Percentiles rank a stretch among this genome's conserved stretches.
Evolutionary conservation across 1,139 yeast genomes (phyloP).

Genomic region (Diutina pseudorugosa): DNA sequence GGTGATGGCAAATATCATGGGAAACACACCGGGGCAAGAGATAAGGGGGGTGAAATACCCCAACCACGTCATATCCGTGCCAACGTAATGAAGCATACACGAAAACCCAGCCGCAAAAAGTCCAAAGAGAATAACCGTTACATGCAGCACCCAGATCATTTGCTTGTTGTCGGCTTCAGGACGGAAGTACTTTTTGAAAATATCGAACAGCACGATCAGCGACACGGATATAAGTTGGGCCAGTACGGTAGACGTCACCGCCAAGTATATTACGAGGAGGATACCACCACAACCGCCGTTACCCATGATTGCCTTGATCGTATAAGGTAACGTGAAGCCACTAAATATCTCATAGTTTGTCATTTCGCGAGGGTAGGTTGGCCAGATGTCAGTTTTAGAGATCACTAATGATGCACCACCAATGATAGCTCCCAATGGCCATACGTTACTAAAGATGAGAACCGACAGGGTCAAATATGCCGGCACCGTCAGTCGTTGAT

Average conservation of each 20-base stretch:
- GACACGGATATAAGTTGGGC: slow-evolving; percentile 23
- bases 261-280: slow-evolving; percentile 16
- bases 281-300: slow-evolving; percentile 19
- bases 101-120: slow-evolving; percentile 19
- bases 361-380: slow-evolving; percentile 20
- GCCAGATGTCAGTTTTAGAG: slow-evolving; percentile 15
- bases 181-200: slow-evolving; percentile 18
- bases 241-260: slow-evolving; percentile 21
- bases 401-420: slow-evolving; percentile 16
- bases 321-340: slow-evolving; percentile 18
- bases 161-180: slow-evolving; percentile 16
- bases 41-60: slow-evolving; percentile 23
- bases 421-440: slow-evolving; percentile 19
- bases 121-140: slow-evolving; percentile 18
- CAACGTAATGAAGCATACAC: slow-evolving; percentile 20
- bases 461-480: slow-evolving; percentile 25
- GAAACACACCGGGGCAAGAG: slow-evolving; percentile 24
- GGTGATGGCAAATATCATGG: slow-evolving; percentile 19
- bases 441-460: slow-evolving; percentile 19
- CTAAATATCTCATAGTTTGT: slow-evolving; percentile 15
- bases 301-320: slow-evolving; percentile 16
- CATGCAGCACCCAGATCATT: slow-evolving; percentile 17
- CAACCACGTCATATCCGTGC: slow-evolving; percentile 22
- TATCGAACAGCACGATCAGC: slow-evolving; percentile 19
- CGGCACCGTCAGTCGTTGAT: slow-evolving; percentile 22